A percentile compares a stretch with the other conserved stretches of the same genome.
Evolutionary conservation across 495 filamentous ascomycete genomes (phyloP).

Genomic region (Penicillium fimorum): DNA sequence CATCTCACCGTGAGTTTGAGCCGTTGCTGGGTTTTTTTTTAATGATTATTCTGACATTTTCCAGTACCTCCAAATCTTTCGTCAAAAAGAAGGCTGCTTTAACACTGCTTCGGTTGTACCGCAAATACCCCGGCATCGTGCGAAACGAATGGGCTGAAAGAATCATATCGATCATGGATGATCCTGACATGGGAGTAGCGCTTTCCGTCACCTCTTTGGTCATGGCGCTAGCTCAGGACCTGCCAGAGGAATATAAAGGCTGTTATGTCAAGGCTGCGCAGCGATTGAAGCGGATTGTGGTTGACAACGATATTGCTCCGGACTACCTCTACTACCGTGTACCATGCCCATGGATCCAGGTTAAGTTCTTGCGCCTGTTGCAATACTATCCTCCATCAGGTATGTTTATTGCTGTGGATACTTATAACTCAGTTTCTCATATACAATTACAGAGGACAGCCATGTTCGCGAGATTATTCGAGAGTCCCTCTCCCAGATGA

Average conservation of each 20-base stretch:
- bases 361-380: constrained; percentile 84
- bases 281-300: constrained; percentile 80
- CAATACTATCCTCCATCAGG: constrained; percentile 97
- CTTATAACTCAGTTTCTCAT: constrained; percentile 22
- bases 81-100: constrained; percentile 99
- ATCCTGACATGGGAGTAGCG: constrained; percentile 89
- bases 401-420: constrained; percentile 38
- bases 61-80: constrained; percentile 90
- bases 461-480: constrained; percentile 90
- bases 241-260: constrained; percentile 89
- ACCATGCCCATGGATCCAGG: constrained; percentile 97
- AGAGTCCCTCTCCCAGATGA: constrained; percentile 83
- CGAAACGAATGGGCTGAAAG: constrained; percentile 96
- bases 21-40: neutral
- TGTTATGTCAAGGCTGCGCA: constrained; percentile 91
- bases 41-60: constrained; percentile 17
- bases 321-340: constrained; percentile 99
- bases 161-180: constrained; percentile 98
- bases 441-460: constrained; percentile 66
- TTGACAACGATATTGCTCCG: constrained; percentile 79
- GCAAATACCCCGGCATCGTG: constrained; percentile 89
- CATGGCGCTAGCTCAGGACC: constrained; percentile 92
- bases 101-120: constrained; percentile 91
- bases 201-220: constrained; percentile 94
- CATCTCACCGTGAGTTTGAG: constrained; percentile 80